phyloP scores from a whole-genome alignment of 345 rosid genomes.

The Barbarea vulgaris region DNA sequence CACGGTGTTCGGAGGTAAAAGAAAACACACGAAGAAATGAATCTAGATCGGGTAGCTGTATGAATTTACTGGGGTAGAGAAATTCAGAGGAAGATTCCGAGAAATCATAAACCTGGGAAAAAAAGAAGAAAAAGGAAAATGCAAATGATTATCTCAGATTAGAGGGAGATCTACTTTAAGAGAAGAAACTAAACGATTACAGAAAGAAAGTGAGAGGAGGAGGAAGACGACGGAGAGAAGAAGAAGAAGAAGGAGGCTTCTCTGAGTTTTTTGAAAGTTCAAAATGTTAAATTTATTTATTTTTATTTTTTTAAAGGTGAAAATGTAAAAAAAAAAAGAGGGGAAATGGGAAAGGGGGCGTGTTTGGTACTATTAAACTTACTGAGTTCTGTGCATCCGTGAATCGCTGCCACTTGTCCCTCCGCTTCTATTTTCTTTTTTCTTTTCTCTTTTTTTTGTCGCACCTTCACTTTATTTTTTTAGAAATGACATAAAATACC shows the following conservation, averaged over 20 bases:
- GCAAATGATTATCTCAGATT: not conserved
- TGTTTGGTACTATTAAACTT: conserved; percentile 21
- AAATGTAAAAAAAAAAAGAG: not conserved
- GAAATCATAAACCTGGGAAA: conserved; percentile 1
- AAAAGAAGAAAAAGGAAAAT: not conserved
- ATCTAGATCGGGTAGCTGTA: conserved; percentile 39
- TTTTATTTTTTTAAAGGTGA: too few species aligned
- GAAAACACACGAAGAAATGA: conserved; percentile 30
- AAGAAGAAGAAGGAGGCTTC: conserved; percentile 8
- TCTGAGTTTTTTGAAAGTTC: conserved; percentile 64
- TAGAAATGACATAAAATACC: not conserved
- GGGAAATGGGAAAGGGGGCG: conserved; percentile 1
- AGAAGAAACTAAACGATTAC: not conserved
- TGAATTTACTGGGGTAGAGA: not conserved
- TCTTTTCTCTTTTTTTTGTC: not conserved
- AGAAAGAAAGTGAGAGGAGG: conserved; percentile 4
- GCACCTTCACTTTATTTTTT: not conserved
- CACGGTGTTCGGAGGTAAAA: not conserved
- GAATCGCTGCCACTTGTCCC: conserved; percentile 40
- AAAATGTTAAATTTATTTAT: conserved; percentile 46
- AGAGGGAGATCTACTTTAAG: conserved; percentile 40
- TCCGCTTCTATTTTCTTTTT: not conserved
- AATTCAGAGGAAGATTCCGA: conserved; percentile 38
- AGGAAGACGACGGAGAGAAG: conserved; percentile 39
- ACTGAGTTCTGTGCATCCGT: conserved; percentile 41